phyloP scores from a whole-genome alignment of 352 stramenopile genomes.

The Phytophthora macrochlamydospora region DNA sequence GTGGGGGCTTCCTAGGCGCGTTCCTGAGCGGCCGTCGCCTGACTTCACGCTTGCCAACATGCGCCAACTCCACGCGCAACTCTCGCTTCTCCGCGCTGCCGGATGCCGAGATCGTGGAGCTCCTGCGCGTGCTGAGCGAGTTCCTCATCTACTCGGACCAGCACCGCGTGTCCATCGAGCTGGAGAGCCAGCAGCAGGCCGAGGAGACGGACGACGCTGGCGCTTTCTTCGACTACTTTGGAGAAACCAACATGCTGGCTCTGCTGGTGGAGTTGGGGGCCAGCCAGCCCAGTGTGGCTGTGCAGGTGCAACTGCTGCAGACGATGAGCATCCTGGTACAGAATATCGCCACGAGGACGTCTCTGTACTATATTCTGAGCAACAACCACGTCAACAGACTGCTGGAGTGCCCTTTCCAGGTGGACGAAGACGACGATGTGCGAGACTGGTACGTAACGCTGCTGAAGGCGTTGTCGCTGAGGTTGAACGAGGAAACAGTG shows the following conservation, averaged over 20 bases:
- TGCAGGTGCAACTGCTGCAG: constrained; percentile 94
- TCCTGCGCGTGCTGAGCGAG: constrained; percentile 81
- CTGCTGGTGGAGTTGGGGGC: constrained; percentile 90
- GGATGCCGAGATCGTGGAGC: constrained; percentile 79
- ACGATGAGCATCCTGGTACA: constrained; percentile 93
- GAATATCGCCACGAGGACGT: constrained; percentile 89
- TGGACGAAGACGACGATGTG: constrained; percentile 81
- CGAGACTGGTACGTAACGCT: constrained; percentile 90
- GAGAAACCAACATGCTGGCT: constrained; percentile 95
- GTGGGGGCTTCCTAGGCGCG: constrained; percentile 32
- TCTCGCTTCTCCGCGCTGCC: constrained; percentile 61
- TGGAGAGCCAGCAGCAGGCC: constrained; percentile 12
- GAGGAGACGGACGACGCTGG: constrained; percentile 34
- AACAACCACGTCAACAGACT: constrained; percentile 96
- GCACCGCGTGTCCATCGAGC: constrained; percentile 43
- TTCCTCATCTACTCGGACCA: constrained; percentile 92
- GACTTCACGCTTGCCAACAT: constrained; percentile 78
- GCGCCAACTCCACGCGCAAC: constrained; percentile 76
- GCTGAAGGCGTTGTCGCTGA: constrained; percentile 85
- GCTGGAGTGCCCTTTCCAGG: constrained; percentile 79
- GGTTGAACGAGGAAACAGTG: constrained; percentile 88
- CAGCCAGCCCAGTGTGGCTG: constrained; percentile 49
- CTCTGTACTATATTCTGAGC: constrained; percentile 95
- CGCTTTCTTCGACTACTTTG: constrained; percentile 96
- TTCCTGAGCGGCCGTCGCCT: constrained; percentile 35